These are phyloP conservation scores for Beta vulgaris DNA, from an alignment of 148 eudicot species.

Conservation along the genomic window DNA sequence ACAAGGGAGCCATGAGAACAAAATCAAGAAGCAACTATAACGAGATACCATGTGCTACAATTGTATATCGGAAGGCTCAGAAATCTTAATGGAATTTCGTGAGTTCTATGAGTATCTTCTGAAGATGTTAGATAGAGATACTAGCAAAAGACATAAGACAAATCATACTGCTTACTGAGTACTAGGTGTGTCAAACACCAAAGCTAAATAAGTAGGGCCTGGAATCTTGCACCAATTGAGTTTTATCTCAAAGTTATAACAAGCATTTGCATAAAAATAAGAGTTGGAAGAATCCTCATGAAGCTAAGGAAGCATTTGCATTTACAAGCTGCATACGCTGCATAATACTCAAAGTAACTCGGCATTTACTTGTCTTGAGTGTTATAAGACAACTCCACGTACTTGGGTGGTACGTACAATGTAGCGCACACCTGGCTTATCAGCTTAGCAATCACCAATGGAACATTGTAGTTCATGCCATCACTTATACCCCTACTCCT, in stretches of 20 bases:
- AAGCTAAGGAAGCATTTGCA: background rate
- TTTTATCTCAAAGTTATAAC: background rate
- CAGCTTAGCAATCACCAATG: no score
- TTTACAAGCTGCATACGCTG: background rate
- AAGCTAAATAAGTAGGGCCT: background rate
- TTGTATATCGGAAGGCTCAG: background rate
- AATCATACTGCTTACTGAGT: background rate
- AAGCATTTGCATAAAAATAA: background rate
- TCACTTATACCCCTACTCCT: no score
- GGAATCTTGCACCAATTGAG: background rate
- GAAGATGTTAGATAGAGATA: background rate
- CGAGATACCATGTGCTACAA: background rate
- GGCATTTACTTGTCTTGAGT: background rate
- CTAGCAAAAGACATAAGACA: background rate
- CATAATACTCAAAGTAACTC: background rate
- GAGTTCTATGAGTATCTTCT: background rate
- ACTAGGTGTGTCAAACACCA: background rate
- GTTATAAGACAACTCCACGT: background rate
- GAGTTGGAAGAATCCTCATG: background rate
- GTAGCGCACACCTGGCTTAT: no score
- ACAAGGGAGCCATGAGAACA: background rate
- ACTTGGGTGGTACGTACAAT: background rate
- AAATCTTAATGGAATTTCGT: background rate
- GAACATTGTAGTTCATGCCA: no score
- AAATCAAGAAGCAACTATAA: background rate